These are phyloP conservation scores for Athelia sp. DNA, from an alignment of 1,284 basidiomycete genomes.

Conservation along the genomic window DNA sequence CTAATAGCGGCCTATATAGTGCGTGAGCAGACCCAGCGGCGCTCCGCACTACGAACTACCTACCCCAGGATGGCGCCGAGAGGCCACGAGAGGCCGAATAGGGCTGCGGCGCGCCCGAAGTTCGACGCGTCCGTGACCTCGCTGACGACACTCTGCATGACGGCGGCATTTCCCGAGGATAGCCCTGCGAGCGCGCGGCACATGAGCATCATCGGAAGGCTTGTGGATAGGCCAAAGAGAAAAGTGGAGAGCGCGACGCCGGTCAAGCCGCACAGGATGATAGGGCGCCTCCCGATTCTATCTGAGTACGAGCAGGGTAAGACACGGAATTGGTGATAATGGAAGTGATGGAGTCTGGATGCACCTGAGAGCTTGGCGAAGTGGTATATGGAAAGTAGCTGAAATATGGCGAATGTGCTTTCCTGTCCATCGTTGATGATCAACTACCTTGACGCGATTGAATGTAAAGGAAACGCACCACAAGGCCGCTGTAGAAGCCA, in stretches of 20 bases:
- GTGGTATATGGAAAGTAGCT: conserved; percentile 57
- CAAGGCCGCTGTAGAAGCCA: conserved; percentile 36
- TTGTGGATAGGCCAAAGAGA: conserved; percentile 52
- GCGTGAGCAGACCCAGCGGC: background rate
- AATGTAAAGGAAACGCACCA: conserved; percentile 21
- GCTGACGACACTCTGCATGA: conserved; percentile 54
- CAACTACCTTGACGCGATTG: too few relatives aligned
- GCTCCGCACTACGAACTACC: conserved; percentile 8
- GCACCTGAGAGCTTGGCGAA: conserved; percentile 62
- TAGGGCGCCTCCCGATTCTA: conserved; percentile 54
- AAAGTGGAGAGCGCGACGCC: conserved; percentile 49
- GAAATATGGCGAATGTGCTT: conserved; percentile 56
- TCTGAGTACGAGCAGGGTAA: too few relatives aligned
- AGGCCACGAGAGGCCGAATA: conserved; percentile 61
- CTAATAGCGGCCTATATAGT: conserved; percentile 53
- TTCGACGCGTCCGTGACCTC: conserved; percentile 67
- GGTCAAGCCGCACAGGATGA: conserved; percentile 49
- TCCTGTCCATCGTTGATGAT: conserved; percentile 38
- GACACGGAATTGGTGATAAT: conserved; percentile 2
- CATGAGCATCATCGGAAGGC: conserved; percentile 40
- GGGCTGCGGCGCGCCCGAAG: conserved; percentile 53
- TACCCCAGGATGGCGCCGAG: conserved; percentile 59
- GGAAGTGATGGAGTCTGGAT: conserved; percentile 20
- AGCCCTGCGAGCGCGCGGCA: conserved; percentile 54
- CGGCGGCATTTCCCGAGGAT: conserved; percentile 58